Base-by-base conservation (phyloP, 225 moss, liverwort and hornwort genomes). In the Physcomitrellopsis africana region DNA sequence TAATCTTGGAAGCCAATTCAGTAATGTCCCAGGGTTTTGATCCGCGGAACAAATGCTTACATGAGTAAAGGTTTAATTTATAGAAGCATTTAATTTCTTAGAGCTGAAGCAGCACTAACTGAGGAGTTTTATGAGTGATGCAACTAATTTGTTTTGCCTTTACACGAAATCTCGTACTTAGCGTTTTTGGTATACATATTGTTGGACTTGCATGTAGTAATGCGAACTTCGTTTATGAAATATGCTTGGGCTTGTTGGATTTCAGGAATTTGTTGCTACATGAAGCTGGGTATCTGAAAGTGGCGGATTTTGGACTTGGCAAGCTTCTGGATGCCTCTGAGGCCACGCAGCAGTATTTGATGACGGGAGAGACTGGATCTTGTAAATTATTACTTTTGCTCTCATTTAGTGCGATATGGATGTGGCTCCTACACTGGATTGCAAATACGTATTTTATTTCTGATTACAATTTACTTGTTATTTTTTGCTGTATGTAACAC, bases 361-460 rank as follows among this genome's bases (percentile, higher is more conserved):
- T 91, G 86, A 91, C 86, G 9, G 86, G 91, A 27, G 91, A 84
- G 73, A 89, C 86, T 5, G 88, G 88, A 70, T 80, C 86, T 72
- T 91, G 91, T 91, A 82, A 82, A 81, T 65, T 24, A 4, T 60
- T 60, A 12, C 42, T 65, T 18, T 32, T 53, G 41, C 42, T 81
- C 11, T 24, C 6, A 65, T 56, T 63, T 52, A 23, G 69, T 66
- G 24, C 49, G 41, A 24, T 62, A 14, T 45, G 71, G 43, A 44
- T 45, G 44, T 71, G 19, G 44, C 24, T 16, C 23, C 44, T 24
- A 70, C 16, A 24, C n/a, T 11, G 22, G 23, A 17, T 7, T 46
- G 22, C 46, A 18, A 11, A 16, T 26, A 22, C 3, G 44, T 17
- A 58, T 2, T 10, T 24, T 11, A 23, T 10, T 42, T 23, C 1